These are phyloP conservation scores for Populus hybrid DNA, from an alignment of 441 rosid genomes.

Conservation along the genomic window DNA sequence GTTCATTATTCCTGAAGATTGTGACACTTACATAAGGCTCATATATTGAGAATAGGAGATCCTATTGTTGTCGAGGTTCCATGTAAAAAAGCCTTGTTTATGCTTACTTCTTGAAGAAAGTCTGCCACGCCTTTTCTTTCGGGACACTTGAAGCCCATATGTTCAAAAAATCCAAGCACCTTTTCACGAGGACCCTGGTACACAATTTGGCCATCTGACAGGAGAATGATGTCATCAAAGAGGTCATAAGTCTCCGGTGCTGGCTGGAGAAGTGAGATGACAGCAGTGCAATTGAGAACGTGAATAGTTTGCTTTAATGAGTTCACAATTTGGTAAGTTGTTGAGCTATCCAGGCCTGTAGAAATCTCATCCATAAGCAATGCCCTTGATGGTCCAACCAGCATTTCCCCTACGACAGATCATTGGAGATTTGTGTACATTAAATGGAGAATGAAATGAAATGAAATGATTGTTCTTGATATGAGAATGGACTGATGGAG, in stretches of 20 bases:
- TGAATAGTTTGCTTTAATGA: slow-evolving; percentile 58
- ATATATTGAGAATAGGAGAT: background rate
- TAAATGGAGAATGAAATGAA: background rate
- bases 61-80: background rate
- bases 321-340: slow-evolving; percentile 67
- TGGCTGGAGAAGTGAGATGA: slow-evolving; percentile 90
- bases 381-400: slow-evolving; percentile 74
- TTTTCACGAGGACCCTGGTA: slow-evolving; percentile 80
- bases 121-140: slow-evolving; percentile 80
- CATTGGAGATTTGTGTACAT: too few relatives aligned
- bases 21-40: too few relatives aligned
- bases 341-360: slow-evolving; percentile 79
- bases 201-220: slow-evolving; percentile 68
- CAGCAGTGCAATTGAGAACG: slow-evolving; percentile 63
- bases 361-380: slow-evolving; percentile 87
- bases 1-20: background rate
- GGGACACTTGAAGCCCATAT: slow-evolving; percentile 78
- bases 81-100: background rate
- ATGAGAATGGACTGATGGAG: background rate
- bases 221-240: slow-evolving; percentile 74
- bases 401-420: slow-evolving; percentile 64
- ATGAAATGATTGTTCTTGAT: background rate
- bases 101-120: slow-evolving; percentile 27
- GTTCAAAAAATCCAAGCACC: slow-evolving; percentile 61
- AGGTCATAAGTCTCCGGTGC: slow-evolving; percentile 82